These are phyloP conservation scores for Xylaria cubensis DNA, from an alignment of 495 filamentous ascomycete species.

Conservation along the genomic window DNA sequence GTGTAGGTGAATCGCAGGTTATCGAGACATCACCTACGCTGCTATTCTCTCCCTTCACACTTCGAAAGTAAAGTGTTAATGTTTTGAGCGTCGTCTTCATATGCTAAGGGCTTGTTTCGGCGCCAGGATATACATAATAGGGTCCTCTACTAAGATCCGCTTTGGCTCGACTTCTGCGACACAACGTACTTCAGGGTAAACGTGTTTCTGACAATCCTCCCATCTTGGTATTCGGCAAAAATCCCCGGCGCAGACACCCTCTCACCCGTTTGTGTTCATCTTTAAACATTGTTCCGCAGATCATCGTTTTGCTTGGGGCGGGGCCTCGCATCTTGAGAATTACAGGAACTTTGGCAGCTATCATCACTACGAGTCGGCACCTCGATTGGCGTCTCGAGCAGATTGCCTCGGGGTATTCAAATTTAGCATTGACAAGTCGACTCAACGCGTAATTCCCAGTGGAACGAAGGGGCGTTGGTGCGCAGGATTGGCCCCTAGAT, in stretches of 20 bases:
- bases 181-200: conserved; percentile 27
- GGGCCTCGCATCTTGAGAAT: conserved; percentile 18
- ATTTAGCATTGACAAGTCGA: background rate
- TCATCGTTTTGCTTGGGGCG: conserved; percentile 20
- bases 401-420: background rate
- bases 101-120: conserved; percentile 5
- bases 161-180: conserved; percentile 27
- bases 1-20: conserved; percentile 7
- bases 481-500: background rate
- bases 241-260: conserved; percentile 5
- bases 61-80: conserved; percentile 17
- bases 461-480: background rate
- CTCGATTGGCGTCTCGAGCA: background rate
- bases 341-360: background rate
- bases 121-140: background rate
- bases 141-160: conserved; percentile 23
- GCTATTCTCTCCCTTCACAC: conserved; percentile 5
- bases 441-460: conserved; percentile 1
- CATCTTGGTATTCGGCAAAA: conserved; percentile 9
- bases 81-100: conserved; percentile 1
- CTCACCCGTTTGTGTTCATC: conserved; percentile 11
- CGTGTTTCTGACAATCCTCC: conserved; percentile 19
- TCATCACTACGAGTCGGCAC: conserved; percentile 5
- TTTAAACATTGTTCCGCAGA: conserved; percentile 29
- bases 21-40: conserved; percentile 3